Evolutionary conservation across 2,329 filamentous ascomycete species (phyloP), one percentile per base, ranked within the genome.

Genomic region (Fusarium solani-melongenae): DNA sequence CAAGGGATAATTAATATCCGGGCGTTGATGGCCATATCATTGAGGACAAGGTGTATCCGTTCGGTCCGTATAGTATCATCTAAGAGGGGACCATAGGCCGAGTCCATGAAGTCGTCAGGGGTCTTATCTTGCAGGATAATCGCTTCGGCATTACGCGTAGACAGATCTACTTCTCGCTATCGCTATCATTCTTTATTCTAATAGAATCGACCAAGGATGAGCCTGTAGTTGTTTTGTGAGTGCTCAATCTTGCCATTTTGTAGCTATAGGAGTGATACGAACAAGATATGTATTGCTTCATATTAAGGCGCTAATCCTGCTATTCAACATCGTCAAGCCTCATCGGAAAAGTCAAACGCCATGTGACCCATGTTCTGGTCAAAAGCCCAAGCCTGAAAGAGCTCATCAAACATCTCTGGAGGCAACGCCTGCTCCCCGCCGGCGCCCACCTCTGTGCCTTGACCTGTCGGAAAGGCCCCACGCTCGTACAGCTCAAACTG

Each of bases 321-420:
- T n/a, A 34, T 1, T 11, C n/a, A 11, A 11, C 22, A 55, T 46
- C n/a, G 4, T 46, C 41, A 64, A 57, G 24, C 39, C 5, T 70
- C 33, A 15, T 58, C 46, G 14, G 67, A 73, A 17, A 74, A 64
- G 24, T 74, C 66, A n/a, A 74, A 59, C 5, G 71, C 39, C 17
- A 68, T 55, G 15, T 57, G 64, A 3, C 62, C 61, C 36, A 74
- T 61, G 17, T 65, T 69, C 22, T 72, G 69, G 1, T 74, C 71
- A 33, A 74, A 74, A 9, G 68, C 62, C 72, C 71, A 74, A 17
- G 68, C 63, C 11, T 71, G 58, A 20, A 74, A 74, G 1, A 74
- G 62, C 4, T 74, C 71, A 27, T 74, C 71, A 27, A 74, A 66
- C 51, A 60, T 56, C 39, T 69, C 66, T 0, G 46, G 41, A 4